Evolutionary conservation across 129 eudicot genomes (phyloP).

Genomic region (Heracleum sosnowskyi): DNA sequence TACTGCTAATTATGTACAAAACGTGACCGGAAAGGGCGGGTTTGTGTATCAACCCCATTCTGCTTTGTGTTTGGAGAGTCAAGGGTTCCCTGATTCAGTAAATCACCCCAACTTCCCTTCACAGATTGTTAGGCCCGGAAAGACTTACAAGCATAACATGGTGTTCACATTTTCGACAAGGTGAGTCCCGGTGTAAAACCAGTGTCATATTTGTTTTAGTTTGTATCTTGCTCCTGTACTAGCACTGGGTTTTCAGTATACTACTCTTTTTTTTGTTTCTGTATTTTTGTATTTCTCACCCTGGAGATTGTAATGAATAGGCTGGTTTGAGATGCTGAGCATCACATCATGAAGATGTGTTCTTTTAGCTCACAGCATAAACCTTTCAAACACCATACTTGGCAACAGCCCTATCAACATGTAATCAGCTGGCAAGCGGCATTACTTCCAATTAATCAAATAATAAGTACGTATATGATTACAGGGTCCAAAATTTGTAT

Average conservation of each 20-base stretch:
- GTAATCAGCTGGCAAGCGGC: background rate
- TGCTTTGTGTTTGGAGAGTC: slow-evolving; percentile 81
- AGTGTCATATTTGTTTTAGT: background rate
- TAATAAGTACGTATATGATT: no score
- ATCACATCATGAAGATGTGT: background rate
- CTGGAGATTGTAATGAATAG: background rate
- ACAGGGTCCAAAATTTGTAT: no score
- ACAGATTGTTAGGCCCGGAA: slow-evolving; percentile 54
- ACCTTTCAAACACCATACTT: background rate
- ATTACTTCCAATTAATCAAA: background rate
- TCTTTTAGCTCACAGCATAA: background rate
- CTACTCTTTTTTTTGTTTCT: background rate
- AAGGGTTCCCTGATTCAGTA: slow-evolving; percentile 86
- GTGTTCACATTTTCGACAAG: slow-evolving; percentile 41
- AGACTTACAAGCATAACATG: slow-evolving; percentile 57
- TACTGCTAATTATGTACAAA: slow-evolving; percentile 43
- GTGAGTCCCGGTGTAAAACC: background rate
- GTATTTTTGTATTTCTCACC: background rate
- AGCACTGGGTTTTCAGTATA: background rate
- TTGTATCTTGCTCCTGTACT: background rate
- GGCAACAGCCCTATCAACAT: background rate
- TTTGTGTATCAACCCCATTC: slow-evolving; percentile 53
- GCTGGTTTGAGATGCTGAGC: background rate
- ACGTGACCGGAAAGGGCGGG: slow-evolving; percentile 73
- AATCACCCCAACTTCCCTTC: slow-evolving; percentile 86